Base-by-base conservation (phyloP, 1,139 yeast genomes). In the Neolecta irregularis region DNA sequence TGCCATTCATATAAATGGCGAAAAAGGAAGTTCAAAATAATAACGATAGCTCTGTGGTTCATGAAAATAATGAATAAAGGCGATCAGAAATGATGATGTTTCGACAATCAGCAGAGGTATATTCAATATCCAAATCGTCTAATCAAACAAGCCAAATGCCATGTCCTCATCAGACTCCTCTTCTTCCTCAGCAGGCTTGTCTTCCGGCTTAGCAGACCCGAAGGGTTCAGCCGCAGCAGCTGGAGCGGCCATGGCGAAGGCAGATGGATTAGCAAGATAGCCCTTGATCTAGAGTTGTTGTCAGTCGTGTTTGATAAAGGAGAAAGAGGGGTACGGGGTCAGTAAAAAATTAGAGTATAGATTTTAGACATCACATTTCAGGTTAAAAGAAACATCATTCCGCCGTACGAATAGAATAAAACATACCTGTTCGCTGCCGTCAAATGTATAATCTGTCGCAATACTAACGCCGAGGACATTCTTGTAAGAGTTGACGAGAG, bases 81-180 rank as follows among this genome's bases (percentile, higher is more conserved):
- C n/a, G n/a, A n/a, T n/a, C n/a, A n/a, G n/a, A n/a, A n/a, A n/a
- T n/a, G n/a, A n/a, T n/a, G n/a, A n/a, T n/a, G n/a, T n/a, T n/a
- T n/a, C n/a, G n/a, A n/a, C n/a, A n/a, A n/a, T n/a, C n/a, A n/a
- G n/a, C 5, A 20, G 7, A 28, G 22, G 20, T 11, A 12, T 16
- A n/a, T 28, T 20, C 7, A 16, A 6, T 20, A 29, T 24, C 31
- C 24, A 32, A 28, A 20, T 39, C 43, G 64, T 53, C 73, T 88
- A 88, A 73, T 85, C 96, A 73, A 85, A 85, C 65, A 88, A 74
- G 71, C 95, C 96, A 83, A 85, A 77, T 51, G 94, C 96, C 95
- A 83, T 81, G 71, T 77, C 93, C 48, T 61, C 74, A 53, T 76
- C 85, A 56, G 72, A 72, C 48, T 69, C 74, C 31, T 46, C 49